Evolutionary conservation across 2,329 filamentous ascomycete genomes (phyloP).

Genomic region (Teratosphaeria nubilosa): DNA sequence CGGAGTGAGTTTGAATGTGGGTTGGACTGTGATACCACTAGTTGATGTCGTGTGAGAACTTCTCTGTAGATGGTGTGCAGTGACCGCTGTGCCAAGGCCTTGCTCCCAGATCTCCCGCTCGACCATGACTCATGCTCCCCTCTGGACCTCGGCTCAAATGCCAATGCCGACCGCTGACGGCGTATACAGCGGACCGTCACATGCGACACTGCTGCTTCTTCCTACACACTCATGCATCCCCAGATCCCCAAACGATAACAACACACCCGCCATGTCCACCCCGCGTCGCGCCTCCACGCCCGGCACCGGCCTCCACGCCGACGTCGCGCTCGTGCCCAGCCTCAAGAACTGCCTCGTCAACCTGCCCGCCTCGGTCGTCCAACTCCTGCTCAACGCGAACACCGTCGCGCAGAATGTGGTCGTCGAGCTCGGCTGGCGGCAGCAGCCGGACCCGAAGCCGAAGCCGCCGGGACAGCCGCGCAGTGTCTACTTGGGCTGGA

Average conservation of each 20-base stretch:
- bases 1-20: background rate
- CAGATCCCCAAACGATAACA: background rate
- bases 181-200: background rate
- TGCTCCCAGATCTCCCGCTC: too few species aligned
- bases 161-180: background rate
- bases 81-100: background rate
- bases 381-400: slow-evolving; percentile 78
- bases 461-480: slow-evolving; percentile 38
- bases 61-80: background rate
- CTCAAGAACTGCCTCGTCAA: slow-evolving; percentile 94
- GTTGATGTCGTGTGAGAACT: background rate
- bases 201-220: too few species aligned
- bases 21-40: background rate
- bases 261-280: background rate
- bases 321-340: slow-evolving; percentile 60
- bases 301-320: slow-evolving; percentile 2
- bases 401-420: slow-evolving; percentile 93
- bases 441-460: slow-evolving; percentile 40
- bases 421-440: slow-evolving; percentile 75
- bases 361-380: slow-evolving; percentile 73
- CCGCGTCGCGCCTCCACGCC: background rate
- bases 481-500: slow-evolving; percentile 89
- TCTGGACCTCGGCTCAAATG: background rate
- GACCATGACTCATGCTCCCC: background rate
- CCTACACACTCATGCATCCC: too few species aligned